Evolutionary conservation across 495 filamentous ascomycete species (phyloP).

Genomic region (Pyrenula massariospora): DNA sequence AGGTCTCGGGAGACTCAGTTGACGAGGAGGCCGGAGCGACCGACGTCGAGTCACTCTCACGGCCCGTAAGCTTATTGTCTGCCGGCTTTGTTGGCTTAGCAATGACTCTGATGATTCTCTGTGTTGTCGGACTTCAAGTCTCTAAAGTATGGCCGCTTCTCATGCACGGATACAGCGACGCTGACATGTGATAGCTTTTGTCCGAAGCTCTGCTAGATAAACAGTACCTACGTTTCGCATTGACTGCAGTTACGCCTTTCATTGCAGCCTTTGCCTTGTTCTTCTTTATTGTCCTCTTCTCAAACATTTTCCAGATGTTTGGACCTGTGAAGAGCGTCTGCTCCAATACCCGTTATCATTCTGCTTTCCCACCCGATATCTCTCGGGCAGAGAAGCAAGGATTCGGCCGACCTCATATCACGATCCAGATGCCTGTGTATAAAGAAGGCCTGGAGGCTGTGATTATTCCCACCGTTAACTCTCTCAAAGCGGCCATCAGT

Average conservation of each 20-base stretch:
- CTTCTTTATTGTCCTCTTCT: constrained; percentile 13
- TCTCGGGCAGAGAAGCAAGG: constrained; percentile 4
- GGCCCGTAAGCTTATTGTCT: too few relatives aligned
- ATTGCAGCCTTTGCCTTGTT: constrained; percentile 17
- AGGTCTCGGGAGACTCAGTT: constrained; percentile 3
- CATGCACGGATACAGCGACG: too few relatives aligned
- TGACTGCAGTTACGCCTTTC: constrained; percentile 19
- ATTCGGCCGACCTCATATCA: constrained; percentile 8
- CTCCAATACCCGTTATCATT: constrained; percentile 10
- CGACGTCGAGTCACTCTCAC: constrained; percentile 6
- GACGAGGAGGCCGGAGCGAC: constrained; percentile 7
- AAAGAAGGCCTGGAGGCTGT: constrained; percentile 56
- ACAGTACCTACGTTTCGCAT: constrained; percentile 14
- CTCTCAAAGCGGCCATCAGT: constrained; percentile 52
- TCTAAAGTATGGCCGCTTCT: too few relatives aligned
- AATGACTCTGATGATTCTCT: constrained; percentile 6
- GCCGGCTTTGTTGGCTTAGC: constrained; percentile 17
- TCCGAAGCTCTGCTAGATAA: constrained; percentile 16
- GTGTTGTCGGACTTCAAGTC: constrained; percentile 3
- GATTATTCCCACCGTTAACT: constrained; percentile 50
- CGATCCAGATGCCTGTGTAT: constrained; percentile 67
- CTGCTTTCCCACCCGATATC: constrained; percentile 7
- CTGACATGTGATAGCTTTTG: too few relatives aligned
- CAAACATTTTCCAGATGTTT: constrained; percentile 8
- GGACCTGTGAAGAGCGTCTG: constrained; percentile 6